Percentiles rank a stretch among this genome's conserved stretches.
Conservation (phyloP, 2,329 filamentous ascomycete genomes). For the Alternaria ethzedia region DNA sequence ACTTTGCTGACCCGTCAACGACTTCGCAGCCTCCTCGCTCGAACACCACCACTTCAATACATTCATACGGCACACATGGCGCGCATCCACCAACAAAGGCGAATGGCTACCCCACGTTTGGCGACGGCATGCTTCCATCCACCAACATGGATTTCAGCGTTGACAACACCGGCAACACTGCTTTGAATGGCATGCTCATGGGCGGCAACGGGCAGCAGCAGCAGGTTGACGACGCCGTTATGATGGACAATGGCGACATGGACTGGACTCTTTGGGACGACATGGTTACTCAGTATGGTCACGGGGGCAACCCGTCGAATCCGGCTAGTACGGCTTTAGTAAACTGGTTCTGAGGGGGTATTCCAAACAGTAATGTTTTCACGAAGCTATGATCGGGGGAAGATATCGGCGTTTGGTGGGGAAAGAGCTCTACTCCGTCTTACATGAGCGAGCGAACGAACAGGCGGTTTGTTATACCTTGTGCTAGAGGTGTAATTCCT, state of each 20-base stretch:
- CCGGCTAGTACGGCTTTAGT: constrained; percentile 20
- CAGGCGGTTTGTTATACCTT: neutral
- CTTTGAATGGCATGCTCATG: neutral
- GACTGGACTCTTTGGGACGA: constrained; percentile 59
- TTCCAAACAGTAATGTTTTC: neutral
- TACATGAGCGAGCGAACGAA: neutral
- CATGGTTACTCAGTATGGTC: constrained; percentile 55
- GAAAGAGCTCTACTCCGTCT: neutral
- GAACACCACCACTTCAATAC: neutral
- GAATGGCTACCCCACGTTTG: constrained; percentile 22
- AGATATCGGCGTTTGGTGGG: neutral
- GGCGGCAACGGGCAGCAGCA: neutral
- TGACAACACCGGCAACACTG: constrained; percentile 14
- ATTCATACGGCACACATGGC: neutral
- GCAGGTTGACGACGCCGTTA: constrained; percentile 19
- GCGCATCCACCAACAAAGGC: constrained; percentile 3
- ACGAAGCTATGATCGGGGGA: neutral
- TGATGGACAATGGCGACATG: constrained; percentile 50
- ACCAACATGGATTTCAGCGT: constrained; percentile 28
- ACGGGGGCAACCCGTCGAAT: constrained; percentile 41
- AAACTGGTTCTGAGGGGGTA: constrained; percentile 30
- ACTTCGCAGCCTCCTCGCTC: neutral
- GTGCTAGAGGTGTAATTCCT: neutral
- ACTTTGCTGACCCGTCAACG: neutral
- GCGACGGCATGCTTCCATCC: constrained; percentile 25